phyloP scores from a whole-genome alignment of 495 filamentous ascomycete genomes.

The Amorphotheca resinae region DNA sequence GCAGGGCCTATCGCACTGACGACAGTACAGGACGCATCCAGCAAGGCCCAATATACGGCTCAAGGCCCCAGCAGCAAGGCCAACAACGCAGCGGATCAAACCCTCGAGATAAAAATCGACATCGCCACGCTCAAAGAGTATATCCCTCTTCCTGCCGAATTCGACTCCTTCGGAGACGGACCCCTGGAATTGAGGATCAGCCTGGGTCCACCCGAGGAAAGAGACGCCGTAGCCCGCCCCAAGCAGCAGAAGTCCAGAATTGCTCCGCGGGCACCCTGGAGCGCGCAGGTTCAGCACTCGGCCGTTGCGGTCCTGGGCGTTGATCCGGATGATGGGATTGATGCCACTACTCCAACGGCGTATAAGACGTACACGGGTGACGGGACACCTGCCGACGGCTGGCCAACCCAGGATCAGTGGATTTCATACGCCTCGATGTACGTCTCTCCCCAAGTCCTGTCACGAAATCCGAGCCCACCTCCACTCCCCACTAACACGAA shows the following conservation, averaged over 20 bases:
- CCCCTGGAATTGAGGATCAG: not conserved
- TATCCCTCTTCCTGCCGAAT: not conserved
- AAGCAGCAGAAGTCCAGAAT: not conserved
- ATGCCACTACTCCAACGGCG: no score
- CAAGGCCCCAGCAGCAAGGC: no score
- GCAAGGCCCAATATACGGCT: no score
- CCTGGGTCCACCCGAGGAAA: not conserved
- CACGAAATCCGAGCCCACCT: not conserved
- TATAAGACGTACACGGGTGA: slow-evolving; percentile 14
- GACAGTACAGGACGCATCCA: not conserved
- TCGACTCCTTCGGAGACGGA: not conserved
- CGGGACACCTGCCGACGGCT: slow-evolving; percentile 12
- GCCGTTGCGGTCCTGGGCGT: not conserved
- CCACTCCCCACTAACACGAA: slow-evolving; percentile 14
- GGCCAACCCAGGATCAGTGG: slow-evolving; percentile 16
- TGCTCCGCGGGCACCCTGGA: no score
- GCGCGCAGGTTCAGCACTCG: not conserved
- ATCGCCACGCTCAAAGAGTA: not conserved
- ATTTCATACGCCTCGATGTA: slow-evolving; percentile 17
- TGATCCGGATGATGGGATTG: not conserved
- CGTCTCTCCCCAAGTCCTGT: slow-evolving; percentile 13
- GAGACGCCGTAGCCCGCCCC: no score
- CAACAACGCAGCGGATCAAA: no score
- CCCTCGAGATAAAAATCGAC: not conserved
- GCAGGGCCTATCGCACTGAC: not conserved